A percentile compares a stretch with the other conserved stretches of the same genome.
Evolutionary conservation across 768 basidiomycete species (phyloP).

Genomic region (Suillus subalutaceus): DNA sequence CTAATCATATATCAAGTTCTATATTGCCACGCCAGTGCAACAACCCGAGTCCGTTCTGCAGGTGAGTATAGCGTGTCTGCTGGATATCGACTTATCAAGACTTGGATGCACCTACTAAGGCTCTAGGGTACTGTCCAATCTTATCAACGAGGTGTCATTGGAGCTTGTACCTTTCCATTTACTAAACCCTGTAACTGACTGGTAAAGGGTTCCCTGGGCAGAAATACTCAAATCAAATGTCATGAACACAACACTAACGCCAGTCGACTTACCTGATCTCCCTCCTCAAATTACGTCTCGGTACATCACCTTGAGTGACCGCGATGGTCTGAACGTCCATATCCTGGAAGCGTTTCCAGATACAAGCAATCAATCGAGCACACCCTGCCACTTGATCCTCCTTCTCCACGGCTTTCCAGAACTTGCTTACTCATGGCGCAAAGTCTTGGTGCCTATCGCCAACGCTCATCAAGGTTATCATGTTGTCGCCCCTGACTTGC

Average conservation of each 20-base stretch:
- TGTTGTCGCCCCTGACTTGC: constrained; percentile 64
- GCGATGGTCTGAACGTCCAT: constrained; percentile 44
- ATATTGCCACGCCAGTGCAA: neutral
- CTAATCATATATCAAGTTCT: neutral
- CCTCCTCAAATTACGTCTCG: constrained; percentile 41
- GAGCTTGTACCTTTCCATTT: neutral
- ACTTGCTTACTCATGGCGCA: constrained; percentile 67
- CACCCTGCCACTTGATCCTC: constrained; percentile 48
- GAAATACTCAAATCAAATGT: neutral
- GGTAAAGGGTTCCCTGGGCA: neutral
- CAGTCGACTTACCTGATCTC: constrained; percentile 16
- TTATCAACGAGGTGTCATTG: neutral
- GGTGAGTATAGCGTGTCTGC: neutral
- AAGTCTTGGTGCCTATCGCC: constrained; percentile 53
- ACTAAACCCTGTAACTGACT: neutral
- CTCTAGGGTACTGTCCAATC: neutral
- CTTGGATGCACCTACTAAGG: neutral
- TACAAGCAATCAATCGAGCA: constrained; percentile 14
- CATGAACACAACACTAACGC: neutral
- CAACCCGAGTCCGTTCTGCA: neutral
- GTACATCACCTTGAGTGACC: constrained; percentile 46
- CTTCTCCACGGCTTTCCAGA: constrained; percentile 72
- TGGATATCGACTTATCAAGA: neutral
- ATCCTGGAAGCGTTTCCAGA: constrained; percentile 50
- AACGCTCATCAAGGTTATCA: constrained; percentile 48